Base-by-base conservation (phyloP, 1,139 yeast genomes). In the Yamadazyma songkhlaensis region DNA sequence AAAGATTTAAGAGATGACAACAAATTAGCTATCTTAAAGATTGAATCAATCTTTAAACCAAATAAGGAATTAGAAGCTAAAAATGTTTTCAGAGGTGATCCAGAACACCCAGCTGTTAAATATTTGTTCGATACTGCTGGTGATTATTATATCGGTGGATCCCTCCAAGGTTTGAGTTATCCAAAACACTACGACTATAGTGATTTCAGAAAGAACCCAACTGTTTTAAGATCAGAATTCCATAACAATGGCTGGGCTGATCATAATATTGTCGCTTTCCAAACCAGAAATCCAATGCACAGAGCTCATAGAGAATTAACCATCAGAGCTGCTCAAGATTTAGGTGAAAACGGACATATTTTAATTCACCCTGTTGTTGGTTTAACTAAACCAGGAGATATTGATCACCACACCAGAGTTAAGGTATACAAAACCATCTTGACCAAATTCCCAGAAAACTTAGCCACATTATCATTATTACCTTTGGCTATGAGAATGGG, bases 401-500 rank as follows among this genome's bases (percentile, higher is more conserved):
- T 90, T 55, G 97, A 90, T 60, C 97, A 90, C 63, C 96, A 90
- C 66, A 90, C 97, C 37, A 81, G 97, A 66, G 97, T 90, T 43
- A 85, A 94, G 56, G 97, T 90, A 8, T 90, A 90, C 72, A 87
- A 85, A 64, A 94, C 92, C 53, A 81, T 90, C 52, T 78, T 90
- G 62, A 85, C 89, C 63, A 84, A 92, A 56, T 90, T 86, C 65
- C 97, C 97, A 40, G 84, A 82, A 44, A 96, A 96, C 41, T 82
- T 90, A 76, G 97, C 97, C 9, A 79, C 87, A 48, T 73, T 90
- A 47, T 84, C 97, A 9, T 72, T 90, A 48, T 73, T 90, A 56
- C 97, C 97, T 12, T 74, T 90, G 54, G 97, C 97, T 35, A 90
- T 90, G 97, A 82, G 97, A 74, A 90, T 90, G 97, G 97, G 95